Conservation (phyloP, 148 eudicot genomes). For the Vaccinium macrocarpon region DNA sequence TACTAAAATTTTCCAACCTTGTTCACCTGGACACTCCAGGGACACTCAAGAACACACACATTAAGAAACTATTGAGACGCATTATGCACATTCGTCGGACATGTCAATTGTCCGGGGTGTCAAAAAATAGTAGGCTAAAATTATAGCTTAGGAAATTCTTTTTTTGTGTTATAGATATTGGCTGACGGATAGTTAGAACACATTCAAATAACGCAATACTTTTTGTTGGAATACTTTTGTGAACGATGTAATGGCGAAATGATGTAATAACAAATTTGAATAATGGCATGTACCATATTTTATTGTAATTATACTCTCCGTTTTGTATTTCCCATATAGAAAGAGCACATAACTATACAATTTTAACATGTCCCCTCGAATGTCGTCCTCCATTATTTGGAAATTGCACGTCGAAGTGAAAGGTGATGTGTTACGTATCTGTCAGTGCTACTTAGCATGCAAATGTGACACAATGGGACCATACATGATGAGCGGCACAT, state of each 20-base stretch:
- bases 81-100: not conserved
- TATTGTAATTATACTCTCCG: not conserved
- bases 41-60: not conserved
- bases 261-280: not conserved
- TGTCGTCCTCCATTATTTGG: not conserved
- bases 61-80: not conserved
- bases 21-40: not conserved
- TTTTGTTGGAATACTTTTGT: not conserved
- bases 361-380: not conserved
- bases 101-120: not conserved
- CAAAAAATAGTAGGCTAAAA: not conserved
- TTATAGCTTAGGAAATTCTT: not conserved
- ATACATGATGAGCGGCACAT: not conserved
- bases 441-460: not conserved
- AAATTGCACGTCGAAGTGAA: not conserved
- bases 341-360: not conserved
- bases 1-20: not conserved
- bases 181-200: not conserved
- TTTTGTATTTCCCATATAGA: not conserved
- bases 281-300: not conserved
- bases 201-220: not conserved
- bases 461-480: not conserved
- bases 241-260: not conserved
- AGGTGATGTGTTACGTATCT: not conserved
- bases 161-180: not conserved